Conservation (phyloP, 176 grass and related monocot genomes). For the Melocanna baccifera region DNA sequence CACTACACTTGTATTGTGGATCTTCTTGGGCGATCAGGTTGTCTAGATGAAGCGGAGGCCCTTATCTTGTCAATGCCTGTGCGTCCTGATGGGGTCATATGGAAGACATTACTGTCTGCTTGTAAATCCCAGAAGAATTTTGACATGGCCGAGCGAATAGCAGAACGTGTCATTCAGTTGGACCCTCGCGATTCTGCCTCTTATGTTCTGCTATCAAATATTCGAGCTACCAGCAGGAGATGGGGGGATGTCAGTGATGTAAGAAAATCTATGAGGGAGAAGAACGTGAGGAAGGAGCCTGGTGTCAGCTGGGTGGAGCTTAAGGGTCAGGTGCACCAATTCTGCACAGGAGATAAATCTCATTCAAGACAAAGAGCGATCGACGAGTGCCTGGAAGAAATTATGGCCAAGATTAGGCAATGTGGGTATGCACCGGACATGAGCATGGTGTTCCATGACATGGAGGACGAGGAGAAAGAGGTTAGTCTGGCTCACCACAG, state of each 20-base stretch:
- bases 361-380: constrained; percentile 55
- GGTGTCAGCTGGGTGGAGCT: constrained; percentile 72
- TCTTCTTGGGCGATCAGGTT: constrained; percentile 61
- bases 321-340: constrained; percentile 67
- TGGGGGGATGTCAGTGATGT: constrained; percentile 53
- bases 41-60: constrained; percentile 50
- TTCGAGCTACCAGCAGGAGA: constrained; percentile 52
- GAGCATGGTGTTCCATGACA: constrained; percentile 72
- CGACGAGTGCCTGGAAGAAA: constrained; percentile 45
- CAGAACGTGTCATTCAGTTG: constrained; percentile 52
- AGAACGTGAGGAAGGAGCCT: constrained; percentile 65
- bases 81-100: constrained; percentile 54
- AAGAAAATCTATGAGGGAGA: constrained; percentile 52
- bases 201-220: constrained; percentile 70
- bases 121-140: constrained; percentile 59
- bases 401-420: constrained; percentile 51
- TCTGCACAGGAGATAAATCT: constrained; percentile 53
- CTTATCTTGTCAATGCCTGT: constrained; percentile 65
- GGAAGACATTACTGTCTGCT: constrained; percentile 71
- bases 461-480: constrained; percentile 82
- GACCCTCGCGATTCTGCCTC: constrained; percentile 62
- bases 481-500: constrained; percentile 63
- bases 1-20: constrained; percentile 72
- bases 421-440: constrained; percentile 61
- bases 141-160: constrained; percentile 60